Percentiles rank a stretch among this genome's conserved stretches.
phyloP scores from a whole-genome alignment of 768 basidiomycete genomes.

The Agaricus sinodeliciosus region DNA sequence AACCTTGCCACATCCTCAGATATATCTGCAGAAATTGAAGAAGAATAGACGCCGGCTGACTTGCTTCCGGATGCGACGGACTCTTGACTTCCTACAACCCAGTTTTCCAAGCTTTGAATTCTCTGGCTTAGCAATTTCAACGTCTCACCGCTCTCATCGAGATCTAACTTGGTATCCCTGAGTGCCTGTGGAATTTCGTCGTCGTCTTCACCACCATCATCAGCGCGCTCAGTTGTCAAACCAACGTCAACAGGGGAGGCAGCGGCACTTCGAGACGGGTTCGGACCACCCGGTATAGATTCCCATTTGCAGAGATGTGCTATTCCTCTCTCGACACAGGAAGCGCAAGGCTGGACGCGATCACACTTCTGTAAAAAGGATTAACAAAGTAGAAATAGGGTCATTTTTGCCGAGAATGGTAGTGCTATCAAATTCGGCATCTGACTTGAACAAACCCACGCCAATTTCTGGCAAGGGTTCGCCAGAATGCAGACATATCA shows the following conservation, averaged over 20 bases:
- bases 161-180: not conserved
- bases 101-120: conserved; percentile 4
- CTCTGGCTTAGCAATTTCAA: conserved; percentile 1
- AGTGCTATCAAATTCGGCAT: no score
- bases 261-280: conserved; percentile 31
- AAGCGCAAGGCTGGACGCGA: conserved; percentile 34
- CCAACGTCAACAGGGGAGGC: not conserved
- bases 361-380: conserved; percentile 41
- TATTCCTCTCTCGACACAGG: conserved; percentile 32
- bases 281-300: conserved; percentile 30
- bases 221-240: not conserved
- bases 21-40: not conserved
- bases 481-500: not conserved
- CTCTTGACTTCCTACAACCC: not conserved
- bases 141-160: conserved; percentile 5
- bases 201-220: not conserved
- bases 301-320: conserved; percentile 42
- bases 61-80: not conserved
- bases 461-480: conserved; percentile 1
- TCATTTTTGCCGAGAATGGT: not conserved
- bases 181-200: not conserved
- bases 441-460: not conserved
- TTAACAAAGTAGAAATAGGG: not conserved
- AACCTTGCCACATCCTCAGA: no score
- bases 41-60: no score